Conservation (phyloP, 495 filamentous ascomycete species). For the Daldinia grandis region DNA sequence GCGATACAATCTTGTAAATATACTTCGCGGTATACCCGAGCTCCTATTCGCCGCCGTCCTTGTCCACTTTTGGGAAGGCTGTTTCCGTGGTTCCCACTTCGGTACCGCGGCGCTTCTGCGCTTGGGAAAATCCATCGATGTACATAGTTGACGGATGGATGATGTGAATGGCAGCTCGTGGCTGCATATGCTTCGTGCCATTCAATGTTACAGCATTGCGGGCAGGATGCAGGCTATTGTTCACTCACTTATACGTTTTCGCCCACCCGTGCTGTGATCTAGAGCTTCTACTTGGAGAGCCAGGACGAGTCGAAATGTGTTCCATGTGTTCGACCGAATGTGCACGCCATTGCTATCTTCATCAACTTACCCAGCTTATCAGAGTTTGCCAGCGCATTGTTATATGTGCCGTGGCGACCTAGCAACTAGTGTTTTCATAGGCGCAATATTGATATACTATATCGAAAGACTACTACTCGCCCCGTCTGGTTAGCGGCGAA, state of each 20-base stretch:
- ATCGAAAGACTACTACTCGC: not conserved
- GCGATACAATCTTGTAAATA: constrained; percentile 2
- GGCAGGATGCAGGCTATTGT: constrained; percentile 24
- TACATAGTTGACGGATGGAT: constrained; percentile 3
- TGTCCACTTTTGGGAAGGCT: constrained; percentile 17
- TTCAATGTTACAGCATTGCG: constrained; percentile 23
- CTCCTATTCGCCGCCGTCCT: constrained; percentile 16
- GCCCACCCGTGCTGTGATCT: constrained; percentile 12
- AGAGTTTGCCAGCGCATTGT: constrained; percentile 34
- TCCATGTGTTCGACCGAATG: constrained; percentile 33
- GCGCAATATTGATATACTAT: not conserved
- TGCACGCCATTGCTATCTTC: constrained; percentile 24
- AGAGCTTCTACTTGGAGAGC: constrained; percentile 33
- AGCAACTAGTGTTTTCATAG: constrained; percentile 13
- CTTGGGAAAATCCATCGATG: constrained; percentile 14
- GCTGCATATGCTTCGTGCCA: constrained; percentile 19
- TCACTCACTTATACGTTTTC: constrained; percentile 14
- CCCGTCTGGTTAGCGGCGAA: not conserved
- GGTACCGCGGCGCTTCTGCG: constrained; percentile 30
- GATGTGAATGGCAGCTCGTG: constrained; percentile 16
- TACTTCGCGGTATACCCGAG: constrained; percentile 8
- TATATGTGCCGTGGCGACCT: constrained; percentile 22
- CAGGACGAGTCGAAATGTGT: constrained; percentile 23
- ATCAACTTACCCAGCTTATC: constrained; percentile 27
- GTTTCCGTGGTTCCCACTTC: constrained; percentile 32